Evolutionary conservation across 2,329 filamentous ascomycete species (phyloP).

Genomic region (Didymella segeticola): DNA sequence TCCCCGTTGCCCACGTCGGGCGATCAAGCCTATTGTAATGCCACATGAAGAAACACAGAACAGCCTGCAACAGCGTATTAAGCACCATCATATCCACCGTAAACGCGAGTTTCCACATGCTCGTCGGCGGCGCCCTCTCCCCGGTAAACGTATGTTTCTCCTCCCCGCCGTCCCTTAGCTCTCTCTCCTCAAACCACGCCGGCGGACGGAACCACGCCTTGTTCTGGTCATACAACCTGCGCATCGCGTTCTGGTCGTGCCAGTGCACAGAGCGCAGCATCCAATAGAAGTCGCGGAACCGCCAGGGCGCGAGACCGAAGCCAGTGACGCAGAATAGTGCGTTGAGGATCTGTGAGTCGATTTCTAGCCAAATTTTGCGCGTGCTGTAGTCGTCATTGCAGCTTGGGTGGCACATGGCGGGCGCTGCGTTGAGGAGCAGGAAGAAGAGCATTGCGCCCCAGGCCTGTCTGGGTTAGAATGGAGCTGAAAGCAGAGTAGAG

Average conservation of each 20-base stretch:
- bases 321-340: constrained; percentile 84
- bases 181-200: constrained; percentile 64
- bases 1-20: constrained; percentile 73
- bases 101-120: constrained; percentile 76
- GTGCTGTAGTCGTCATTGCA: constrained; percentile 77
- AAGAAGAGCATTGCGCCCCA: constrained; percentile 94
- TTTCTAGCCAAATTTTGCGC: constrained; percentile 82
- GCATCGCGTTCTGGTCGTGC: constrained; percentile 56
- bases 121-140: constrained; percentile 70
- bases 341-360: constrained; percentile 81
- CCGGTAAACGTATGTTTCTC: constrained; percentile 67
- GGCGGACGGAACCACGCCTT: constrained; percentile 75
- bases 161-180: constrained; percentile 23
- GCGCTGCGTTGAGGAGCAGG: constrained; percentile 76
- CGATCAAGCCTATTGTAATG: constrained; percentile 72
- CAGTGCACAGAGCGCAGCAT: constrained; percentile 63
- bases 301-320: constrained; percentile 83
- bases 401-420: constrained; percentile 73
- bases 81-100: constrained; percentile 78
- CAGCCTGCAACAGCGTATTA: constrained; percentile 79
- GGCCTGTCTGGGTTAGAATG: constrained; percentile 50
- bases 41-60: constrained; percentile 83
- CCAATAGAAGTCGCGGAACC: constrained; percentile 80
- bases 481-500: too few relatives aligned
- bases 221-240: constrained; percentile 75